Evolutionary conservation across 2,329 filamentous ascomycete species (phyloP).

Genomic region (Pochonia chlamydosporia): DNA sequence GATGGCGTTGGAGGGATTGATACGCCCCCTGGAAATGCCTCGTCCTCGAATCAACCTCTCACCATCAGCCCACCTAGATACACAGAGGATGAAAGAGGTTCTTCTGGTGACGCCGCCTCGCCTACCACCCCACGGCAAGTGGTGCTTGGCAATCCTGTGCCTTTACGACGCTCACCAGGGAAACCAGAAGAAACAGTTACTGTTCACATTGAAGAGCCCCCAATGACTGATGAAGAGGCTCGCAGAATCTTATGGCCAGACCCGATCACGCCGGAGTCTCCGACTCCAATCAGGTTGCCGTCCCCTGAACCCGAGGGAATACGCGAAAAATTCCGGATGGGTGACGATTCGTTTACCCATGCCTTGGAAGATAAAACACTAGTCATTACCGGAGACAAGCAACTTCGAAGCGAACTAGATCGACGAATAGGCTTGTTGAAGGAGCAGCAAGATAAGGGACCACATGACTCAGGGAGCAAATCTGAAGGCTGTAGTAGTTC

Average conservation of each 20-base stretch:
- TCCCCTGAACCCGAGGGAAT: conserved; percentile 17
- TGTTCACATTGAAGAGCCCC: conserved; percentile 19
- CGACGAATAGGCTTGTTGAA: conserved; percentile 19
- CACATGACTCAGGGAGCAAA: not conserved
- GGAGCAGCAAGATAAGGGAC: conserved; percentile 8
- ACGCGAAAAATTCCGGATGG: conserved; percentile 34
- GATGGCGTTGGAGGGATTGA: not conserved
- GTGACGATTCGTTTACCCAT: conserved; percentile 25
- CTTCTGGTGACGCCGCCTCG: conserved; percentile 1
- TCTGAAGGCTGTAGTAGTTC: not conserved
- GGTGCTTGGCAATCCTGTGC: conserved; percentile 3
- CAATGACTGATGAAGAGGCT: conserved; percentile 35
- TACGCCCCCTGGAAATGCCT: not conserved
- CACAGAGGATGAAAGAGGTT: conserved; percentile 3
- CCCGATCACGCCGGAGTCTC: conserved; percentile 11
- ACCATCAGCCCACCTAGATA: not conserved
- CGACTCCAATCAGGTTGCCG: conserved; percentile 1
- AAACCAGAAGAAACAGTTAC: conserved; percentile 1
- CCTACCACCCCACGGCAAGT: conserved; percentile 9
- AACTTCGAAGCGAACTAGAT: conserved; percentile 27
- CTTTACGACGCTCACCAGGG: not conserved
- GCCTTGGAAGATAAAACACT: conserved; percentile 34
- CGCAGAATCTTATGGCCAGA: conserved; percentile 34
- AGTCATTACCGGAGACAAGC: conserved; percentile 26
- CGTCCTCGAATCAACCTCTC: not conserved